Base-by-base conservation (phyloP, 2,329 filamentous ascomycete genomes). In the Aspergillus texensis region DNA sequence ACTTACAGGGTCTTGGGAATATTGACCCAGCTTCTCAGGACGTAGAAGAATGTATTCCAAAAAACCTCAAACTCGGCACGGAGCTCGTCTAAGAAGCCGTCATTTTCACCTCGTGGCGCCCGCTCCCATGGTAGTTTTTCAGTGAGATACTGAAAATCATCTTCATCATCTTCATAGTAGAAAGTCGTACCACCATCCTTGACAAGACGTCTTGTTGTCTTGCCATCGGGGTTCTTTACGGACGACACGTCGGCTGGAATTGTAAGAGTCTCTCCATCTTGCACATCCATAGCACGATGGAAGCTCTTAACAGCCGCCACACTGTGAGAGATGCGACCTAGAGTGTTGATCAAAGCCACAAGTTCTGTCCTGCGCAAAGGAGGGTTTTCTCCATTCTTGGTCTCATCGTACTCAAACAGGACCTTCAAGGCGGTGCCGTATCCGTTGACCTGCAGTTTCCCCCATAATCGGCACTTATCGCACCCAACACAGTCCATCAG, bases 401-500 rank as follows among this genome's bases (percentile, higher is more conserved):
- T 85, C 67, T 89, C 85, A 68, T 96, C 93, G 67, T 93, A 95
- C 78, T 99, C 95, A 72, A 99, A 99, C 1, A 99, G 85, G 5
- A 99, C 90, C 80, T 99, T 99, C 66, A 99, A 82, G 0, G 95
- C 95, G 0, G 95, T 93, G 57, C 95, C 95, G 75, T 97, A 98
- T 2, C 95, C 95, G 14, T 92, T 91, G 0, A 93, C 96, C 80
- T 99, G 95, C 43, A 99, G 81, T 80, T 99, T 99, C 56, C 95
- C 95, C 95, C 95, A 99, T 2, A 99, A 88, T 10, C 95, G 89
- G 80, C 95, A 99, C 82, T 99, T 99, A 81, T 99, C 95, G 78
- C 95, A 99, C 52, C 95, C 95, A 24, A 98, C 94, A 71, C 95
- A 99, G 78, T 99, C 95, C 95, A 99, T 99, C 68, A 98, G 85